Percentiles rank a stretch among this genome's conserved stretches.
Evolutionary conservation across 352 stramenopile species (phyloP).

Genomic region (Phytophthora hibernalis): DNA sequence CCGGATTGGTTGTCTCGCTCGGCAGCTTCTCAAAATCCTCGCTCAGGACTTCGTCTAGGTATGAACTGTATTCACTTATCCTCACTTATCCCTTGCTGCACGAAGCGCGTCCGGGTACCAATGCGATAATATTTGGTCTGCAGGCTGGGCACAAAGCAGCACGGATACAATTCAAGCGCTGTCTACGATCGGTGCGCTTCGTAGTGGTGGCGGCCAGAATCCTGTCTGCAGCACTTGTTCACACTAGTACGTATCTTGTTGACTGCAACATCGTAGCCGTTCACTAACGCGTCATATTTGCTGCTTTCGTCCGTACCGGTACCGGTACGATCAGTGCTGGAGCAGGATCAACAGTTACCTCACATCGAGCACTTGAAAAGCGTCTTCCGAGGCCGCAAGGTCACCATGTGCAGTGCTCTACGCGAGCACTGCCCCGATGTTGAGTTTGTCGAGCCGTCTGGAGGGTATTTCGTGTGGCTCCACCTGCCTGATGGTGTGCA

Average conservation of each 20-base stretch:
- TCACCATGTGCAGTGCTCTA: conserved; percentile 55
- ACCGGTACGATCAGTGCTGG: conserved; percentile 58
- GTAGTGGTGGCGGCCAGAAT: conserved; percentile 92
- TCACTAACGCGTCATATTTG: conserved; percentile 16
- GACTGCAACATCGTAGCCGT: conserved; percentile 13
- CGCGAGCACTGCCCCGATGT: conserved; percentile 48
- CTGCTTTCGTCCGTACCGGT: conserved; percentile 35
- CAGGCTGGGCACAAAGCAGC: conserved; percentile 73
- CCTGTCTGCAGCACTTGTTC: conserved; percentile 87
- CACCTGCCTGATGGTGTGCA: conserved; percentile 61
- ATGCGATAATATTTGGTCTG: neutral
- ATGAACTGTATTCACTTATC: conserved; percentile 24
- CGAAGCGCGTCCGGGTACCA: neutral
- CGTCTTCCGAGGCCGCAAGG: conserved; percentile 54
- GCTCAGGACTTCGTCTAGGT: conserved; percentile 89
- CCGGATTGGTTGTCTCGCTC: conserved; percentile 80
- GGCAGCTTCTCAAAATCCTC: conserved; percentile 96
- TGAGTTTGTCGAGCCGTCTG: conserved; percentile 65
- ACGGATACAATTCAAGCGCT: conserved; percentile 67
- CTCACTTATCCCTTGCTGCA: neutral
- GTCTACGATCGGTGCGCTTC: conserved; percentile 78
- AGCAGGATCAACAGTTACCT: conserved; percentile 54
- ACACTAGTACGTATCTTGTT: conserved; percentile 54
- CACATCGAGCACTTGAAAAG: conserved; percentile 58
- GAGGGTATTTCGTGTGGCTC: conserved; percentile 89